Evolutionary conservation across 371 early-diverging fungal species (phyloP).

Genomic region (Apophysomyces sp.): DNA sequence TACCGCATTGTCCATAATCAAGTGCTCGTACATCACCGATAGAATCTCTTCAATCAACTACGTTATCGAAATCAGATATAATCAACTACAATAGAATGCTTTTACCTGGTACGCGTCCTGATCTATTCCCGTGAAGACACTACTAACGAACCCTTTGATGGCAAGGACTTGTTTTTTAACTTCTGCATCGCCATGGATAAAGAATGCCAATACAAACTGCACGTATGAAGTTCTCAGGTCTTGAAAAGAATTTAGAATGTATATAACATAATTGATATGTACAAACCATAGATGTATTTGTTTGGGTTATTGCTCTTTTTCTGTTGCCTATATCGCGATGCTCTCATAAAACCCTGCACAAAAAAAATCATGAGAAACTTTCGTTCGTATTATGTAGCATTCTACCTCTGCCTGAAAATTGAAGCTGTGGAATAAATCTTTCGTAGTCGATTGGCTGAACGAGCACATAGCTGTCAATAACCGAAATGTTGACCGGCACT

Average conservation of each 20-base stretch:
- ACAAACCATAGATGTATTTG: conserved; percentile 41
- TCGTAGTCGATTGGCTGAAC: conserved; percentile 35
- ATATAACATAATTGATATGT: neutral
- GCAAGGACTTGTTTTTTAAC: conserved; percentile 71
- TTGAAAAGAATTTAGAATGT: conserved; percentile 2
- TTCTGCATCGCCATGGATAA: conserved; percentile 65
- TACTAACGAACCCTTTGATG: conserved; percentile 64
- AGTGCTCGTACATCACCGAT: conserved; percentile 49
- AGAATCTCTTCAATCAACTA: conserved; percentile 67
- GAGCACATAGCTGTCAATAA: conserved; percentile 39
- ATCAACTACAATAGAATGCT: too few species aligned
- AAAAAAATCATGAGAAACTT: neutral
- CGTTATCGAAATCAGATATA: neutral
- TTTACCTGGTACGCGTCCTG: conserved; percentile 66
- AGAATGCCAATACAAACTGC: conserved; percentile 75
- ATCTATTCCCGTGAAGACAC: conserved; percentile 64
- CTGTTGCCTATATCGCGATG: conserved; percentile 42
- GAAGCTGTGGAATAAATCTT: conserved; percentile 40
- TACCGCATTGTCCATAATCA: conserved; percentile 66
- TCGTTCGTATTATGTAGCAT: neutral
- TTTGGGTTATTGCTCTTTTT: conserved; percentile 41
- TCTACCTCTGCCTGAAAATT: conserved; percentile 49
- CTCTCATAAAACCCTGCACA: conserved; percentile 40
- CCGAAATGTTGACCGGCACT: conserved; percentile 38
- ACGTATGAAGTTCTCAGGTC: conserved; percentile 68